Percentiles rank a stretch among this genome's conserved stretches.
Evolutionary conservation across 2,329 filamentous ascomycete species (phyloP).

Genomic region (Aureobasidium melanogenum): DNA sequence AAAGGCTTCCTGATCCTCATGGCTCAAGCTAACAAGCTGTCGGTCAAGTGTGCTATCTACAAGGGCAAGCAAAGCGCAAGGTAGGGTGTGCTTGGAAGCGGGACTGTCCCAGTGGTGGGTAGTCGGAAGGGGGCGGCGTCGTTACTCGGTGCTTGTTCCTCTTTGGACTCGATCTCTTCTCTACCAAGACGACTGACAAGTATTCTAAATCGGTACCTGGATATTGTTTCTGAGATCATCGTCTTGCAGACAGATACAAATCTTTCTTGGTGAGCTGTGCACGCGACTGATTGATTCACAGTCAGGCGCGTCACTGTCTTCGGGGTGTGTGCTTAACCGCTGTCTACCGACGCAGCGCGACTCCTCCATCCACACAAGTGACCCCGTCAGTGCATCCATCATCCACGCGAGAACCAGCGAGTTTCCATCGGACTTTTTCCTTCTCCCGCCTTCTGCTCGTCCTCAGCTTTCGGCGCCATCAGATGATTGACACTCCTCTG

Average conservation of each 20-base stretch:
- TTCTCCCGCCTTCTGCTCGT: background rate
- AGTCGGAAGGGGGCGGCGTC: background rate
- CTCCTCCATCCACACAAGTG: conserved; percentile 20
- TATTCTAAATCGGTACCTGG: background rate
- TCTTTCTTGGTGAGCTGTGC: background rate
- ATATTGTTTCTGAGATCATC: background rate
- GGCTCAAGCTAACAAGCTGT: background rate
- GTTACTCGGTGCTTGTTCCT: background rate
- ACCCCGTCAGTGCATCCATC: conserved; percentile 17
- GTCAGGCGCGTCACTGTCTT: background rate
- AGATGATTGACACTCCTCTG: conserved; percentile 8
- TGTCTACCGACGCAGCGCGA: background rate
- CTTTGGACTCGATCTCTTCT: background rate
- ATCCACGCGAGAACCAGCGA: conserved; percentile 1
- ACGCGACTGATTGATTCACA: background rate
- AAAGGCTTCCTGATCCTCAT: conserved; percentile 88
- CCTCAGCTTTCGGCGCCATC: background rate
- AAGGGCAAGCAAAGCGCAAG: background rate
- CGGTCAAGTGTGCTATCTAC: background rate
- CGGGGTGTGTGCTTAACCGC: background rate
- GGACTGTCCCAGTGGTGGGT: background rate
- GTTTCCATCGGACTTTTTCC: background rate
- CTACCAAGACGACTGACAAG: too few relatives aligned
- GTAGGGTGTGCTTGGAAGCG: background rate
- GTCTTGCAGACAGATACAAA: background rate